These are phyloP conservation scores for Solanum chacoense DNA, from an alignment of 305 asterid species.

Conservation along the genomic window DNA sequence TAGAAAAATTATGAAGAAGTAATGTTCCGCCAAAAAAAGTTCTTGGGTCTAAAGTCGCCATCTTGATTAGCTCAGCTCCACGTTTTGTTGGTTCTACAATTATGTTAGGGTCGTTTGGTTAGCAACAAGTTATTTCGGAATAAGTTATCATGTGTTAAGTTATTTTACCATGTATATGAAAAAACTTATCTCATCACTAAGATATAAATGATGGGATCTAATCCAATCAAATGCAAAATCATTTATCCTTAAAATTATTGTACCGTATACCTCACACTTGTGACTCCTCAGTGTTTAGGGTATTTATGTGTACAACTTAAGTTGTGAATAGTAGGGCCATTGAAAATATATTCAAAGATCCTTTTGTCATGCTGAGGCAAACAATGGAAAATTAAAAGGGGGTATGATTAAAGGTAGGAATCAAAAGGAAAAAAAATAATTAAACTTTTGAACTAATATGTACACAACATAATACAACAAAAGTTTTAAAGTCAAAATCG, in stretches of 20 bases:
- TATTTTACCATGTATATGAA: too few species aligned
- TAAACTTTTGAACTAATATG: not conserved
- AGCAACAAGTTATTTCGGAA: too few species aligned
- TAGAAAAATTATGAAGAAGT: not conserved
- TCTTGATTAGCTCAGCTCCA: not conserved
- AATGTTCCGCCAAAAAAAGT: not conserved
- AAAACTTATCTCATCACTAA: too few species aligned
- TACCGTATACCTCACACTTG: not conserved
- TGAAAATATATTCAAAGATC: not conserved
- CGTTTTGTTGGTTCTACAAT: not conserved
- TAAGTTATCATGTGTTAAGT: not conserved
- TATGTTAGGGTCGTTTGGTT: not conserved
- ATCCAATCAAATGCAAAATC: too few species aligned
- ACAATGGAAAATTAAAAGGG: not conserved
- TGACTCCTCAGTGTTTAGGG: not conserved
- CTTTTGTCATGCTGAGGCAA: not conserved
- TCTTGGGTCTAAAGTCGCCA: not conserved
- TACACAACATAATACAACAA: not conserved
- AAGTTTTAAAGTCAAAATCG: not conserved
- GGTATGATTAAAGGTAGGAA: not conserved
- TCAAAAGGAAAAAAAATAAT: not conserved
- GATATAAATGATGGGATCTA: too few species aligned
- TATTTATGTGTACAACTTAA: not conserved
- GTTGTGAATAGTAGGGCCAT: not conserved
- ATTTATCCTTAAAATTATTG: too few species aligned